These are phyloP conservation scores for Fistulina hepatica DNA, from an alignment of 1,284 basidiomycete genomes.

Conservation along the genomic window DNA sequence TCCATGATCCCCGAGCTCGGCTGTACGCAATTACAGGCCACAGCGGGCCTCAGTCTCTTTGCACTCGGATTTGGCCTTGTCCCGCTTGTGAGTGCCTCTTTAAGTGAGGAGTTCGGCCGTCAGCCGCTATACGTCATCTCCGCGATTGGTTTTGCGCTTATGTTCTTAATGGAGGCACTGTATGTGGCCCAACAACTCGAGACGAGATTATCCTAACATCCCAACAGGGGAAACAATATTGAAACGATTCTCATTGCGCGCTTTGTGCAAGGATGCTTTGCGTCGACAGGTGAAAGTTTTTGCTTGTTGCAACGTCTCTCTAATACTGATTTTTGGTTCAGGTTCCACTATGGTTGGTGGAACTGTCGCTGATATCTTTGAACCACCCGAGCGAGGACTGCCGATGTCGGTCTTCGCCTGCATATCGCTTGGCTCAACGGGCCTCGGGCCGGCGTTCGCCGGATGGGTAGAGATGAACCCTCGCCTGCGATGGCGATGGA, in stretches of 20 bases:
- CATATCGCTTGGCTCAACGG: conserved; percentile 45
- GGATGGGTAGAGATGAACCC: conserved; percentile 62
- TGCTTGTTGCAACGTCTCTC: no score
- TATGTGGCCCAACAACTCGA: conserved; percentile 26
- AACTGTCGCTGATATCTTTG: conserved; percentile 41
- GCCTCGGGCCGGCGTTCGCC: conserved; percentile 53
- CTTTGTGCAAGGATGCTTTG: conserved; percentile 59
- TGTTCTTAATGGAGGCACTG: conserved; percentile 53
- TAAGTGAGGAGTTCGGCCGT: conserved; percentile 72
- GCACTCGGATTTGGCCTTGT: conserved; percentile 60
- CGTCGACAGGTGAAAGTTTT: conserved; percentile 30
- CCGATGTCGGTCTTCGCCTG: conserved; percentile 64
- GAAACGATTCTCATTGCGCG: conserved; percentile 58
- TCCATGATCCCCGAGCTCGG: conserved; percentile 59
- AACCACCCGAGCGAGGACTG: conserved; percentile 37
- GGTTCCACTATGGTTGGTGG: conserved; percentile 50
- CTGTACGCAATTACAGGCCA: conserved; percentile 47
- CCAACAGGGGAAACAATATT: conserved; percentile 49
- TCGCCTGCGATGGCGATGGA: conserved; percentile 66
- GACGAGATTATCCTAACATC: neutral
- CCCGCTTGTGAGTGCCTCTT: conserved; percentile 61
- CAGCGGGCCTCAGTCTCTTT: conserved; percentile 49
- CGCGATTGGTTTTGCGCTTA: conserved; percentile 43
- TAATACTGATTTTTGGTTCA: no score
- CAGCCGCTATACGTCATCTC: conserved; percentile 57